Conservation (phyloP, 23 red algal species). For the Gracilaria domingensis region DNA sequence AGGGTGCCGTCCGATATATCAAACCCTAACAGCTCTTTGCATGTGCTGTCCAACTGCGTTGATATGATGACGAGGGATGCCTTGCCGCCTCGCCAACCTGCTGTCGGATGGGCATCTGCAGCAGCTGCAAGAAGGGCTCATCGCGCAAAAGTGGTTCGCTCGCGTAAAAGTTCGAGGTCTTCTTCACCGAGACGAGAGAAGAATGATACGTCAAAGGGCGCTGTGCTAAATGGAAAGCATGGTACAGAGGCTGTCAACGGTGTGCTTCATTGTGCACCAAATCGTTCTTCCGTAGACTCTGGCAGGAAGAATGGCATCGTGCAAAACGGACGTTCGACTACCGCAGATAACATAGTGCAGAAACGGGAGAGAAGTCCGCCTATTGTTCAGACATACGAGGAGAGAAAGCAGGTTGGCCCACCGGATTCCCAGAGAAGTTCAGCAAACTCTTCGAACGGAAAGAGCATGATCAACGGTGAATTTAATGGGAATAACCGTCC, state of each 20-base stretch:
- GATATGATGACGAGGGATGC: conserved; percentile 57
- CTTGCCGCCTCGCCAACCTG: conserved; percentile 21
- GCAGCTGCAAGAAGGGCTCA: conserved; percentile 58
- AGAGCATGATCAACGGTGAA: conserved; percentile 3
- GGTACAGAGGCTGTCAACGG: background rate
- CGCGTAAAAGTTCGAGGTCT: conserved; percentile 14
- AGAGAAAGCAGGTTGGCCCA: background rate
- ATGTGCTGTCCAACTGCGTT: conserved; percentile 65
- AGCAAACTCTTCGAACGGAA: conserved; percentile 22
- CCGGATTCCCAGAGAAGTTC: conserved; percentile 49
- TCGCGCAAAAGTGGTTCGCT: conserved; percentile 44
- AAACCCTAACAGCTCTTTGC: conserved; percentile 43
- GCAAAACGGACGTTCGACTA: background rate
- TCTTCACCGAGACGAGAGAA: background rate
- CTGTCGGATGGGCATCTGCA: conserved; percentile 52
- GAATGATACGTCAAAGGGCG: background rate
- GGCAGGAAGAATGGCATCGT: conserved; percentile 10
- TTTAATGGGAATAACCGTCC: background rate
- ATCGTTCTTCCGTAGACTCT: no score
- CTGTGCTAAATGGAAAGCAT: background rate
- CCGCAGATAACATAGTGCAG: background rate
- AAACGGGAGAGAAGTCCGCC: conserved; percentile 42
- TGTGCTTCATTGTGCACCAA: background rate
- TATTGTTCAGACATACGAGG: background rate
- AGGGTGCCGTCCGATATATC: background rate